Conservation (phyloP, 1,139 yeast genomes). For the Wickerhamiella infanticola region DNA sequence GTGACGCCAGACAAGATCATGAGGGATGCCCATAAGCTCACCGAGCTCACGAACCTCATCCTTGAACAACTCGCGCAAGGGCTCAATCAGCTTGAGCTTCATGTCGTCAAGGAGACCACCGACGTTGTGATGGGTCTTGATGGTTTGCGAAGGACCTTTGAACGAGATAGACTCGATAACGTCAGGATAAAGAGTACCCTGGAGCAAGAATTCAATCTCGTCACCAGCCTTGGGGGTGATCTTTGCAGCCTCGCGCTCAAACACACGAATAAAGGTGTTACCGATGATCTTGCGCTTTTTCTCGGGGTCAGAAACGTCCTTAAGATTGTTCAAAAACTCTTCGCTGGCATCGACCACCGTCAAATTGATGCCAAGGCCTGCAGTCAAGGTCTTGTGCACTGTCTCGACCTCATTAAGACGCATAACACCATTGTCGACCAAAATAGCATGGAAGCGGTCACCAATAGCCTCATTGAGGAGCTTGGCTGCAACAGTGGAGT, state of each 20-base stretch:
- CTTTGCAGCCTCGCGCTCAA: constrained; percentile 88
- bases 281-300: constrained; percentile 98
- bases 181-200: constrained; percentile 97
- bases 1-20: constrained; percentile 97
- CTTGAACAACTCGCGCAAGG: constrained; percentile 93
- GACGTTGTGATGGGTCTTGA: constrained; percentile 97
- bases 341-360: constrained; percentile 92
- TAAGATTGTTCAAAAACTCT: constrained; percentile 67
- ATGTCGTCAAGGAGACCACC: constrained; percentile 96
- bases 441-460: constrained; percentile 94
- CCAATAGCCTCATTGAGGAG: constrained; percentile 97
- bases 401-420: constrained; percentile 81
- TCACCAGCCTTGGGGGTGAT: constrained; percentile 74
- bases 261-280: constrained; percentile 91
- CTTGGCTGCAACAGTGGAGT: constrained; percentile 97
- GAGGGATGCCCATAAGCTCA: constrained; percentile 86
- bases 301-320: constrained; percentile 96
- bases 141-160: constrained; percentile 99
- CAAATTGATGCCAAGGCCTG: constrained; percentile 86
- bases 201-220: constrained; percentile 83
- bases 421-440: constrained; percentile 96
- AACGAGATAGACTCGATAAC: constrained; percentile 96
- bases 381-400: constrained; percentile 79
- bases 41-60: constrained; percentile 97
- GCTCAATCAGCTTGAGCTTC: constrained; percentile 97